These are phyloP conservation scores for Colletotrichum sp. DNA, from an alignment of 2,329 filamentous ascomycete species.

Conservation along the genomic window DNA sequence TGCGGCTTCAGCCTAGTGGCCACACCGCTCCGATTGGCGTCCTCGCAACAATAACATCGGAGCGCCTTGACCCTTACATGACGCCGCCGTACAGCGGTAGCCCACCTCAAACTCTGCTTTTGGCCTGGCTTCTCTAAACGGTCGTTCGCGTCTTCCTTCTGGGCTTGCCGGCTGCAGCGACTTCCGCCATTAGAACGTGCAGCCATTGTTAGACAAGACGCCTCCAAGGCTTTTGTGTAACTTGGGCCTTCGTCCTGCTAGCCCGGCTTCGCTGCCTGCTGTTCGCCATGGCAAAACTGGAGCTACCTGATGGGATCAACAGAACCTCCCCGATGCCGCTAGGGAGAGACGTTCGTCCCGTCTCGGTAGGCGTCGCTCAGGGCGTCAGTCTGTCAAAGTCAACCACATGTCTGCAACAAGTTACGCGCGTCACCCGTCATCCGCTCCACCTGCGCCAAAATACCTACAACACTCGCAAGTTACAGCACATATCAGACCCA, in stretches of 20 bases:
- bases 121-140: neutral
- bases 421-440: slow-evolving; percentile 18
- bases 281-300: neutral
- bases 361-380: slow-evolving; percentile 14
- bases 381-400: slow-evolving; percentile 12
- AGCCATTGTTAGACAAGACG: neutral
- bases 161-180: neutral
- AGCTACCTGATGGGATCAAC: slow-evolving; percentile 7
- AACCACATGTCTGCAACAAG: slow-evolving; percentile 14
- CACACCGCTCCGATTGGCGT: neutral
- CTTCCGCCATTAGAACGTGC: neutral
- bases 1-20: neutral
- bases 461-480: neutral
- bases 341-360: slow-evolving; percentile 22
- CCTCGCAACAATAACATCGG: neutral
- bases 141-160: neutral
- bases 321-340: neutral
- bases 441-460: slow-evolving; percentile 8
- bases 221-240: neutral
- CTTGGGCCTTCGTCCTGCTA: neutral
- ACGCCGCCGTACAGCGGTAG: slow-evolving; percentile 1
- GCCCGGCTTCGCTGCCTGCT: neutral
- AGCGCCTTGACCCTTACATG: slow-evolving; percentile 1
- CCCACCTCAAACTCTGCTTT: neutral
- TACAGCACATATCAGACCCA: neutral